Evolutionary conservation across 1,139 yeast genomes (phyloP).

Genomic region (Pichia sp.): DNA sequence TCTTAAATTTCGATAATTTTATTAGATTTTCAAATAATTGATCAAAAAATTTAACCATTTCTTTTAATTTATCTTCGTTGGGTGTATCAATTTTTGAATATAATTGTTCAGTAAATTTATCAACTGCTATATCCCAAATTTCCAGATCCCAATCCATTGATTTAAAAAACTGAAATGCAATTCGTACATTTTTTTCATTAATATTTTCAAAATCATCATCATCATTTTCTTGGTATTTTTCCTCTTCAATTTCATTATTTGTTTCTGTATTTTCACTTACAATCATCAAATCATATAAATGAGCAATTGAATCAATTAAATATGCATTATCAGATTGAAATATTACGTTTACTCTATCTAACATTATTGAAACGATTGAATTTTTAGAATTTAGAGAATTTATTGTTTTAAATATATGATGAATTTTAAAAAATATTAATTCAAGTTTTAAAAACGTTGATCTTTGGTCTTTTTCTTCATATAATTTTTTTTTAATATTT

Average conservation of each 20-base stretch:
- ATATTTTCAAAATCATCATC: background rate
- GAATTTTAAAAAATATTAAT: background rate
- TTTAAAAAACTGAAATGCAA: background rate
- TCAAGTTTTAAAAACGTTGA: background rate
- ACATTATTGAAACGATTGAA: background rate
- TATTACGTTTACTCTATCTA: background rate
- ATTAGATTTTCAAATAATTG: background rate
- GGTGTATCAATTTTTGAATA: background rate
- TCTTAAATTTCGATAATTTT: background rate
- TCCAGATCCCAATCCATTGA: background rate
- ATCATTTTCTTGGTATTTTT: background rate
- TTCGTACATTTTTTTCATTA: background rate
- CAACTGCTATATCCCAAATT: background rate
- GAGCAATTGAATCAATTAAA: background rate
- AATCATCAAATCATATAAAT: background rate
- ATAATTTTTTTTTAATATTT: background rate
- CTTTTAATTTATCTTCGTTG: constrained; percentile 10
- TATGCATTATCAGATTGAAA: background rate
- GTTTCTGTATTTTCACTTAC: too few species aligned
- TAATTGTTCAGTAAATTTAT: background rate
- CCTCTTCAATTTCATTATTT: too few species aligned
- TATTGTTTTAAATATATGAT: too few species aligned
- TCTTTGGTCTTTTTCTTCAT: background rate
- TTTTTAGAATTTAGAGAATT: too few species aligned
- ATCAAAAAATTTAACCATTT: constrained; percentile 5